Evolutionary conservation across 306 rosid species (phyloP), one percentile per base, ranked within the genome.

Genomic region (Sechiopsis laciniata): DNA sequence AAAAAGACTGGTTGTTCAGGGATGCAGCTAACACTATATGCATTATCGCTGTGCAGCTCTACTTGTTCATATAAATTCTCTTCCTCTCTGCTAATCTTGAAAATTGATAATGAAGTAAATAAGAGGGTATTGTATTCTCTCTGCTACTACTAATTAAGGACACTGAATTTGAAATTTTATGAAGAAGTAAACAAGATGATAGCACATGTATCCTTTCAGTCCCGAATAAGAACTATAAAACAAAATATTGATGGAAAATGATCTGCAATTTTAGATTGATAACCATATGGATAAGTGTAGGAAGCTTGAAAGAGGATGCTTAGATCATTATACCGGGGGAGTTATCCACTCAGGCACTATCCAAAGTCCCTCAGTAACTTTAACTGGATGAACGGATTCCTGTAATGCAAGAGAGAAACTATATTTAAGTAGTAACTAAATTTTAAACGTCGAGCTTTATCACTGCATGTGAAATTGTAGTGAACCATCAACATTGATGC

Each of bases 291-390:
- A 16, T 40, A 69, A 10, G 52, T 53, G 32, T n/a, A 50, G 57
- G 15, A 11, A 55, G 20, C 13, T 24, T 63, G 42, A 26, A 76
- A 42, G 50, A 45, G 65, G 37, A 22, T 15, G 63, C 15, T 11
- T 22, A 77, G 73, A 82, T 37, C 45, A 83, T 58, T 91, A 61
- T 87, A 90, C 97, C 37, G 85, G 90, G 51, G 97, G 91, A 65
- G 82, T 81, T 61, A 55, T 90, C 97, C 96, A 90, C 81, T 85
- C 68, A 3, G 96, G 97, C 64, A 90, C 95, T 50, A 90, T 87
- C 96, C 97, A 92, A 69, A 92, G 81, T 73, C 91, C 88, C 81
- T 92, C 77, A 12, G 81, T 83, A 62, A 92, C 82, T 83, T 87
- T 81, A 56, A 85, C 81, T 45, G 95, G 97, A 55, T 72, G 78